Evolutionary conservation across 2,329 filamentous ascomycete species (phyloP).

Genomic region (Xylaria digitata): DNA sequence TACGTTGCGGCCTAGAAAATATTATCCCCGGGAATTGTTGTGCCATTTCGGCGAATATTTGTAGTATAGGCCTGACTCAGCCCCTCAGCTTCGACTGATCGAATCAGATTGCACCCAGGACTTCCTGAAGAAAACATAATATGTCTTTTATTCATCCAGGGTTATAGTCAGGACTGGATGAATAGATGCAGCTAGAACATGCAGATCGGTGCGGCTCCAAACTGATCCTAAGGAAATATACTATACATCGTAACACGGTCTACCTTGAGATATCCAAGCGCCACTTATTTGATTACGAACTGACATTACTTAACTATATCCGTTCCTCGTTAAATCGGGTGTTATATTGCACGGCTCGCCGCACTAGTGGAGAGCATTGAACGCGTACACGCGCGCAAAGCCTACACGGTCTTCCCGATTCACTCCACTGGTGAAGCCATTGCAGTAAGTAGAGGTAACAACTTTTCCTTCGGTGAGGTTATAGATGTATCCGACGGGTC

Average conservation of each 20-base stretch:
- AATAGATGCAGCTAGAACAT: conserved; percentile 5
- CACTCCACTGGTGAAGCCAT: too few species aligned
- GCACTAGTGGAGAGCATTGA: too few species aligned
- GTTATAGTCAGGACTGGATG: not conserved
- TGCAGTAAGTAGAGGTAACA: too few species aligned
- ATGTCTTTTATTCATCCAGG: not conserved
- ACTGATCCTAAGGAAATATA: not conserved
- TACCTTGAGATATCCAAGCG: not conserved
- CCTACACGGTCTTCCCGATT: too few species aligned
- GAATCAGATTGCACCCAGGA: not conserved
- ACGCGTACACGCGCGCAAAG: too few species aligned
- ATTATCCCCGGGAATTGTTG: not conserved
- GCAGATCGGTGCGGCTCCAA: conserved; percentile 6
- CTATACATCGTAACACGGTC: not conserved
- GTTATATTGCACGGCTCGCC: too few species aligned
- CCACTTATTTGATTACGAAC: not conserved
- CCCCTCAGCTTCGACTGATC: not conserved
- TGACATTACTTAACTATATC: too few species aligned
- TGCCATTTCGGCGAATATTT: not conserved
- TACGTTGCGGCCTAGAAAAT: not conserved
- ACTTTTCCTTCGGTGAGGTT: too few species aligned
- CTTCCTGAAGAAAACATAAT: not conserved
- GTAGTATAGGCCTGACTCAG: not conserved
- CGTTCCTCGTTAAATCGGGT: too few species aligned
- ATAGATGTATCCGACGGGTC: too few species aligned